These are phyloP conservation scores for Thelephora terrestris DNA, from an alignment of 1,284 basidiomycete species.

Conservation along the genomic window DNA sequence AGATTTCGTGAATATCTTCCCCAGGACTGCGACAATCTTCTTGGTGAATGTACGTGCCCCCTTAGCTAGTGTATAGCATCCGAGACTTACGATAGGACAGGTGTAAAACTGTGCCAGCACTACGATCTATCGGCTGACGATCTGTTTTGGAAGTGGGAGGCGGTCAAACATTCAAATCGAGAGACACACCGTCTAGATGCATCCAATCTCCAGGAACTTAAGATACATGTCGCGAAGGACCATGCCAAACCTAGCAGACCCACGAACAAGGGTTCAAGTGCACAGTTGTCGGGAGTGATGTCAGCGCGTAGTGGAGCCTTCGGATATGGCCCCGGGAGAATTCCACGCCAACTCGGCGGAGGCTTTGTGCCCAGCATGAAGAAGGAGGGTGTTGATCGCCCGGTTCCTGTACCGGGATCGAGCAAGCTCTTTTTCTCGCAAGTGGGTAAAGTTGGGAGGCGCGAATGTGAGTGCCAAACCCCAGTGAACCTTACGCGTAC, in stretches of 20 bases:
- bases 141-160: conserved; percentile 69
- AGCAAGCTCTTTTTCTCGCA: conserved; percentile 38
- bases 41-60: no score
- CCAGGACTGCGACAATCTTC: no score
- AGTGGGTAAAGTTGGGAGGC: conserved; percentile 29
- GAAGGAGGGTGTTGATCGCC: conserved; percentile 4
- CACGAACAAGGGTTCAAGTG: no score
- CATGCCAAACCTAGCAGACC: conserved; percentile 28
- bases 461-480: conserved; percentile 36
- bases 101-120: conserved; percentile 52
- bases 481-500: no score
- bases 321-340: conserved; percentile 9
- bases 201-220: conserved; percentile 43
- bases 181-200: conserved; percentile 32
- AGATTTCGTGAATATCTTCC: no score
- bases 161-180: conserved; percentile 18
- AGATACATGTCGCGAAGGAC: conserved; percentile 42
- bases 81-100: conserved; percentile 24
- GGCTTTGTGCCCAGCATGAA: conserved; percentile 15
- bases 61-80: no score
- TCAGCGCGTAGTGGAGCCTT: conserved; percentile 9
- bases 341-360: conserved; percentile 9
- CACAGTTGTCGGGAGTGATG: conserved; percentile 7
- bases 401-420: conserved; percentile 22
- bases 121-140: conserved; percentile 46